phyloP scores from a whole-genome alignment of 1,139 yeast species.

The Waltiozyma sp. region DNA sequence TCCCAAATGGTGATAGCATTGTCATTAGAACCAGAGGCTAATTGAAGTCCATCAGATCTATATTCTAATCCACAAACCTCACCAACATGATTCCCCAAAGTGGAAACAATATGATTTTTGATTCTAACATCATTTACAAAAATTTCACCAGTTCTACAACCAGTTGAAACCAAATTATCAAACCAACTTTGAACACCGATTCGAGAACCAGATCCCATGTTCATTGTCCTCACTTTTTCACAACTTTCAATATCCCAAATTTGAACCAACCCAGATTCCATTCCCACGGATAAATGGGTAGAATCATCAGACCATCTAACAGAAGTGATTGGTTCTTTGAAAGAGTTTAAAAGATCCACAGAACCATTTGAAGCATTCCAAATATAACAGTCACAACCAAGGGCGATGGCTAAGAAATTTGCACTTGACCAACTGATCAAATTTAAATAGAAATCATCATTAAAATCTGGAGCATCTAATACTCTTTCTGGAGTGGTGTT shows the following conservation, averaged over 20 bases:
- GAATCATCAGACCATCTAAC: slow-evolving; percentile 91
- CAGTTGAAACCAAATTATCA: slow-evolving; percentile 69
- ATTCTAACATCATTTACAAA: slow-evolving; percentile 91
- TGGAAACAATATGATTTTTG: slow-evolving; percentile 59
- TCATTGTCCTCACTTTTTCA: slow-evolving; percentile 67
- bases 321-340: slow-evolving; percentile 54
- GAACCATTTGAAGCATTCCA: slow-evolving; percentile 89
- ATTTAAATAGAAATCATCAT: slow-evolving; percentile 87
- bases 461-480: slow-evolving; percentile 90
- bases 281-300: slow-evolving; percentile 74
- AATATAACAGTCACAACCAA: slow-evolving; percentile 73
- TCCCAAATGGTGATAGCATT: slow-evolving; percentile 94
- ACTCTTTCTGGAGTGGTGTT: slow-evolving; percentile 90
- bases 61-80: slow-evolving; percentile 93
- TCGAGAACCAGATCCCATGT: slow-evolving; percentile 57
- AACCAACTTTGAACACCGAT: slow-evolving; percentile 85
- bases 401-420: slow-evolving; percentile 80
- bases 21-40: slow-evolving; percentile 93
- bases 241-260: slow-evolving; percentile 89
- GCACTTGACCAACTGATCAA: slow-evolving; percentile 80
- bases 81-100: slow-evolving; percentile 60
- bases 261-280: slow-evolving; percentile 75
- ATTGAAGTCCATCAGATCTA: slow-evolving; percentile 72
- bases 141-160: slow-evolving; percentile 74
- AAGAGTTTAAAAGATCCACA: slow-evolving; percentile 61